Evolutionary conservation across 768 basidiomycete genomes (phyloP).

Genomic region (Lactarius deliciosus): DNA sequence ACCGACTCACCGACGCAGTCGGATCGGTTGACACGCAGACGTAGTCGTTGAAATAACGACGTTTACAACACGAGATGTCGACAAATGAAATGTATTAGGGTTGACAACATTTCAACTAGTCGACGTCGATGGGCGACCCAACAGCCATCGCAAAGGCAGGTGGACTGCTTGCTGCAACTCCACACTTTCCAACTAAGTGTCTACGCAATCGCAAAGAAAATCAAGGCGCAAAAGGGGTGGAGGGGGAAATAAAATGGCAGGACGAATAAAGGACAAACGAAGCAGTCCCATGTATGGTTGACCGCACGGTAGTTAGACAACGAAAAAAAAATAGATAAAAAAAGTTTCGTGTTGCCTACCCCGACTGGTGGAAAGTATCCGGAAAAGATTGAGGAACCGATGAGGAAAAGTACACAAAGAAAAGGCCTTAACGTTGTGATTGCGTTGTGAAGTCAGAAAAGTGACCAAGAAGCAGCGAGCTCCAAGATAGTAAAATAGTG

Average conservation of each 20-base stretch:
- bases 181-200: slow-evolving; percentile 7
- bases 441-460: slow-evolving; percentile 19
- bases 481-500: slow-evolving; percentile 1
- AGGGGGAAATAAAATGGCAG: neutral
- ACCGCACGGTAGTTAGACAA: slow-evolving; percentile 19
- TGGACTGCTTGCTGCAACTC: slow-evolving; percentile 11
- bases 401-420: slow-evolving; percentile 10
- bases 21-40: neutral
- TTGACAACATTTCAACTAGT: slow-evolving; percentile 19
- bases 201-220: slow-evolving; percentile 23
- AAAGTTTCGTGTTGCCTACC: slow-evolving; percentile 11
- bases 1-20: neutral
- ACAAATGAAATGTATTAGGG: slow-evolving; percentile 22
- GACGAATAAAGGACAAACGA: slow-evolving; percentile 12
- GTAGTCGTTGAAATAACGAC: neutral
- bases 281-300: slow-evolving; percentile 6
- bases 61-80: neutral
- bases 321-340: slow-evolving; percentile 26
- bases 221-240: slow-evolving; percentile 19
- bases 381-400: slow-evolving; percentile 1
- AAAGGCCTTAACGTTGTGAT: slow-evolving; percentile 19
- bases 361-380: slow-evolving; percentile 5
- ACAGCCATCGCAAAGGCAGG: slow-evolving; percentile 6
- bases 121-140: slow-evolving; percentile 8
- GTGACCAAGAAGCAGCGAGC: slow-evolving; percentile 11